Conservation (phyloP, 23 red algal genomes). For the Gracilaria gracilis region DNA sequence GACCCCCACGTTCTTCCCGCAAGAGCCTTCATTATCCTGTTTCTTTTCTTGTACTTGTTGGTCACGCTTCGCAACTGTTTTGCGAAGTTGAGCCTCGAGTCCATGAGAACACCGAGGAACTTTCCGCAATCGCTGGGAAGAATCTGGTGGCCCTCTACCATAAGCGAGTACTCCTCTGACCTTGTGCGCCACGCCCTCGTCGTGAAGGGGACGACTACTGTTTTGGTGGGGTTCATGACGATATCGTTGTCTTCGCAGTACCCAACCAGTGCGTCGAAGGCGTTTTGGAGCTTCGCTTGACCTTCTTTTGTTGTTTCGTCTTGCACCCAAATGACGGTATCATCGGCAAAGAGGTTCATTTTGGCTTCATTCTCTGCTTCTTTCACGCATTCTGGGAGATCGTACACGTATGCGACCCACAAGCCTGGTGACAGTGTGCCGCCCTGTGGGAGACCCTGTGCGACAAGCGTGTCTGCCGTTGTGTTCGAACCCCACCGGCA, state of each 20-base stretch:
- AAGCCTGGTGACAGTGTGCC: background rate
- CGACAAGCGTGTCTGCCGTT: background rate
- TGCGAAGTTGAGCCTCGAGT: no score
- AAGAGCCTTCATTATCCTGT: no score
- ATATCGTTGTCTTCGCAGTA: background rate
- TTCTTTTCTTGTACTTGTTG: no score
- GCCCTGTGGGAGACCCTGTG: background rate
- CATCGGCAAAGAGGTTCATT: background rate
- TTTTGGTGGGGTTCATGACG: background rate
- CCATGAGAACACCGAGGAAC: no score
- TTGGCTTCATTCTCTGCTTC: background rate
- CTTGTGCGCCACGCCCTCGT: background rate
- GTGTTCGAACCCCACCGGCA: background rate
- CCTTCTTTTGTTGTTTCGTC: background rate
- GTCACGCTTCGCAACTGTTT: no score
- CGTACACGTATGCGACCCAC: no score
- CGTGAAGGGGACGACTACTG: constrained; percentile 6
- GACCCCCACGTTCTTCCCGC: no score
- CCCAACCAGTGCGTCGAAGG: background rate
- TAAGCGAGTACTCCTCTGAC: background rate
- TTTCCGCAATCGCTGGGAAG: no score
- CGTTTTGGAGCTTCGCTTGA: no score
- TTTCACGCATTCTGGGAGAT: no score
- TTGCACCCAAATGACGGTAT: background rate
- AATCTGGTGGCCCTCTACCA: no score